Conservation (phyloP, 2,329 filamentous ascomycete genomes). For the Aquanectria penicillioides region DNA sequence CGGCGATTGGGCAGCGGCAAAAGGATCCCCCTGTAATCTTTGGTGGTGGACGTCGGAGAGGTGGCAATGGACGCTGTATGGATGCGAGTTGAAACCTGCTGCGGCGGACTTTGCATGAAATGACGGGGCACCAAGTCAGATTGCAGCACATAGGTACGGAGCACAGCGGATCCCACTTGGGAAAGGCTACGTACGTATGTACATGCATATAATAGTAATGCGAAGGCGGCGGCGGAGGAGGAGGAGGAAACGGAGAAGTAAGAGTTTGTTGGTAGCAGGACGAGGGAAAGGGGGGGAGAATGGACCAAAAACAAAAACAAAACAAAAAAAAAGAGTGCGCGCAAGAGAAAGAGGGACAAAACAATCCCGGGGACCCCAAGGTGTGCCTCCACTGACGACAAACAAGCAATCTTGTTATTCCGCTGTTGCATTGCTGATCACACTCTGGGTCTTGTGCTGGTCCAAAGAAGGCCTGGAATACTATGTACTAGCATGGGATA, state of each 20-base stretch:
- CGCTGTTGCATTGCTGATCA: no score
- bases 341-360: no score
- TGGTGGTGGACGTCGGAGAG: constrained; percentile 25
- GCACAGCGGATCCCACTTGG: constrained; percentile 1
- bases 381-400: no score
- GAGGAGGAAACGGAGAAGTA: no score
- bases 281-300: background rate
- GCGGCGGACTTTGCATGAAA: constrained; percentile 23
- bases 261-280: no score
- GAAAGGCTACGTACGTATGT: background rate
- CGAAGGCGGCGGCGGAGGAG: no score
- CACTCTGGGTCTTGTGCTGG: no score
- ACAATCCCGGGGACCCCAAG: no score
- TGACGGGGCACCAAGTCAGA: constrained; percentile 19
- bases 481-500: background rate
- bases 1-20: constrained; percentile 29
- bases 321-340: no score
- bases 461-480: no score
- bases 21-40: constrained; percentile 32
- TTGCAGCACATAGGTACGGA: constrained; percentile 19
- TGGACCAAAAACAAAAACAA: no score
- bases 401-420: no score
- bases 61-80: constrained; percentile 17
- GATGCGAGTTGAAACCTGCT: constrained; percentile 27
- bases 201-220: constrained; percentile 5